Evolutionary conservation across 2,329 filamentous ascomycete species (phyloP).

Genomic region (Orbilia oligospora): DNA sequence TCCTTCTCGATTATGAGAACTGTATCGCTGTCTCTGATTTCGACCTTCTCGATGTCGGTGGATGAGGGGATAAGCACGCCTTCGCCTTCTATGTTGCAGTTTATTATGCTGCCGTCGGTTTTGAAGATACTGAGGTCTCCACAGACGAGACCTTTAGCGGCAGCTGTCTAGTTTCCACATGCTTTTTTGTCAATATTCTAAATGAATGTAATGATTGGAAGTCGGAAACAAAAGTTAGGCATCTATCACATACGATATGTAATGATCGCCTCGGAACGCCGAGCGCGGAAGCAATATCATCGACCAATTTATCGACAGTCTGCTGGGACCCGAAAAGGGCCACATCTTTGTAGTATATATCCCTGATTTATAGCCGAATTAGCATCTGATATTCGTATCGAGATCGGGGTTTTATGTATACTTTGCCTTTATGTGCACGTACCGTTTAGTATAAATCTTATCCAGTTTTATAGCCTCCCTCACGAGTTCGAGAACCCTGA

Average conservation of each 20-base stretch:
- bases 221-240: background rate
- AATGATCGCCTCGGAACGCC: conserved; percentile 75
- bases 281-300: conserved; percentile 81
- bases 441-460: conserved; percentile 55
- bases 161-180: conserved; percentile 74
- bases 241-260: conserved; percentile 75
- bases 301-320: conserved; percentile 79
- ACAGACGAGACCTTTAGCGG: conserved; percentile 79
- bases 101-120: conserved; percentile 68
- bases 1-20: conserved; percentile 85
- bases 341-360: conserved; percentile 84
- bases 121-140: conserved; percentile 73
- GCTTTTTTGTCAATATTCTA: background rate
- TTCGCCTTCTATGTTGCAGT: conserved; percentile 65
- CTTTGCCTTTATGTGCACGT: background rate
- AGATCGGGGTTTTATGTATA: no score
- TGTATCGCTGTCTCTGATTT: conserved; percentile 73
- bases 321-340: conserved; percentile 79
- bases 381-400: conserved; percentile 3
- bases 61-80: conserved; percentile 75
- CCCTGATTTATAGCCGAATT: conserved; percentile 69
- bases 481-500: conserved; percentile 40
- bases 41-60: conserved; percentile 70
- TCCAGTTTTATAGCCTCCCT: conserved; percentile 47
- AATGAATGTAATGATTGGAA: background rate